A percentile compares a stretch with the other conserved stretches of the same genome.
These are phyloP conservation scores for Rhizophora apiculata DNA, from an alignment of 345 rosid species.

Conservation along the genomic window DNA sequence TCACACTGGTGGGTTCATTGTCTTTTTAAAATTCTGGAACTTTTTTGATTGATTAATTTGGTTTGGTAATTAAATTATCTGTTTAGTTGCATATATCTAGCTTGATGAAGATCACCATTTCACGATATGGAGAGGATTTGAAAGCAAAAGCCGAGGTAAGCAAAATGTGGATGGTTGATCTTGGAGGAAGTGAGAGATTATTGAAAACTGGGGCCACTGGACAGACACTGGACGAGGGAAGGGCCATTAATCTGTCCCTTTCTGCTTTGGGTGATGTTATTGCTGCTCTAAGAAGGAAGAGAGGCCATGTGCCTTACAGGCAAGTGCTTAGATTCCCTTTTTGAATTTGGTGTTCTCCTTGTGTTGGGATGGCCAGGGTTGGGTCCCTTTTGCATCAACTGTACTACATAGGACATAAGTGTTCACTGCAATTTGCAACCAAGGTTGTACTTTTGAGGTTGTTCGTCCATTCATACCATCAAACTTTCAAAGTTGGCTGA, in stretches of 20 bases:
- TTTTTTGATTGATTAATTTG: slow-evolving; percentile 19
- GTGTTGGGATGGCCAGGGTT: slow-evolving; percentile 5
- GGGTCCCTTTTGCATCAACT: slow-evolving; percentile 10
- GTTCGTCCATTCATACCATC: slow-evolving; percentile 15
- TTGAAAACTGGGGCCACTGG: slow-evolving; percentile 82
- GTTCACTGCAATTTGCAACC: background rate
- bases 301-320: slow-evolving; percentile 94
- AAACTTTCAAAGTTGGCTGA: background rate
- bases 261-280: slow-evolving; percentile 93
- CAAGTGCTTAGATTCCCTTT: slow-evolving; percentile 31
- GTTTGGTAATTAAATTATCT: slow-evolving; percentile 47
- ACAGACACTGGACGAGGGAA: slow-evolving; percentile 80
- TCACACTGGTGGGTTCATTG: slow-evolving; percentile 77
- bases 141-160: slow-evolving; percentile 61
- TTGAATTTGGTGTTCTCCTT: slow-evolving; percentile 7
- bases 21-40: slow-evolving; percentile 15
- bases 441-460: slow-evolving; percentile 13
- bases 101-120: slow-evolving; percentile 76
- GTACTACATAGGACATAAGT: background rate
- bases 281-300: slow-evolving; percentile 81
- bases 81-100: slow-evolving; percentile 64
- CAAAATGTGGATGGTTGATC: slow-evolving; percentile 98
- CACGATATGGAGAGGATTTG: slow-evolving; percentile 47
- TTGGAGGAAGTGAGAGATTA: slow-evolving; percentile 91
- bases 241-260: slow-evolving; percentile 89